Percentiles rank a stretch among this genome's conserved stretches.
Conservation (phyloP, 371 early-diverging fungal species). For the Smittium culicis region DNA sequence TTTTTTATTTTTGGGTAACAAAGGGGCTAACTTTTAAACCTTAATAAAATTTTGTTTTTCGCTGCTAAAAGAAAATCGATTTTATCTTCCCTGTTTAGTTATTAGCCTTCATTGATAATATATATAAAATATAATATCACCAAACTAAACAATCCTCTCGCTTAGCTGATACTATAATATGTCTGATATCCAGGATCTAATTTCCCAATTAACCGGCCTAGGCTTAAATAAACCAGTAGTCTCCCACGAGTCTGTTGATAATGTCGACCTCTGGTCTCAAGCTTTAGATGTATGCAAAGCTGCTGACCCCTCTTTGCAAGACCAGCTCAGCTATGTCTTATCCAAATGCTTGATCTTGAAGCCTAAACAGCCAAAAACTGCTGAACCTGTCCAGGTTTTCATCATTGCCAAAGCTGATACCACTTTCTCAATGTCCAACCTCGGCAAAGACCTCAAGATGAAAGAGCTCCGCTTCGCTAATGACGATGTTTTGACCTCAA, state of each 20-base stretch:
- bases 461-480: slow-evolving; percentile 56
- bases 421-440: slow-evolving; percentile 35
- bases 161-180: not conserved
- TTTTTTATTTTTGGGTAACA: too few species aligned
- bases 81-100: too few species aligned
- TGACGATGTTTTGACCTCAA: slow-evolving; percentile 39
- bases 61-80: too few species aligned
- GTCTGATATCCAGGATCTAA: slow-evolving; percentile 3
- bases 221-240: not conserved
- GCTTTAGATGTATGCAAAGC: slow-evolving; percentile 29
- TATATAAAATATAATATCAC: too few species aligned
- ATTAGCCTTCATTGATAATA: too few species aligned
- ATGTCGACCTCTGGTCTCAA: slow-evolving; percentile 38
- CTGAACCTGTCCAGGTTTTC: slow-evolving; percentile 43
- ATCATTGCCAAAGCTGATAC: slow-evolving; percentile 44
- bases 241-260: slow-evolving; percentile 36
- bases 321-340: slow-evolving; percentile 8
- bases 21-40: too few species aligned
- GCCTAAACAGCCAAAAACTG: slow-evolving; percentile 55
- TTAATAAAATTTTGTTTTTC: too few species aligned
- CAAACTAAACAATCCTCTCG: not conserved
- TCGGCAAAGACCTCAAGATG: slow-evolving; percentile 42
- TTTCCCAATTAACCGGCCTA: not conserved
- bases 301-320: slow-evolving; percentile 16
- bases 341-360: slow-evolving; percentile 55